phyloP scores from a whole-genome alignment of 1,284 basidiomycete genomes.

The Ustilago crameri region DNA sequence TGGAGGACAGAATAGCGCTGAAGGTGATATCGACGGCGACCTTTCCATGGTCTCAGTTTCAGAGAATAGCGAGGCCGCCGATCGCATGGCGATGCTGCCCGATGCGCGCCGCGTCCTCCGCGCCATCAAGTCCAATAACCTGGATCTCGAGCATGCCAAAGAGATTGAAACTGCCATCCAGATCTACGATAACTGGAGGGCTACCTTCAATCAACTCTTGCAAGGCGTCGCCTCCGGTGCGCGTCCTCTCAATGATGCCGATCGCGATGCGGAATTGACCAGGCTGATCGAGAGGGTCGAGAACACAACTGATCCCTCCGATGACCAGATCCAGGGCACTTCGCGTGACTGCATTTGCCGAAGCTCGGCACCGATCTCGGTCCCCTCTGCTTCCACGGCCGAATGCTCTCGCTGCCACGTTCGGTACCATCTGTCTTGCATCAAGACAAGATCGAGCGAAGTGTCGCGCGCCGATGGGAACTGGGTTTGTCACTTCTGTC shows the following conservation, averaged over 20 bases:
- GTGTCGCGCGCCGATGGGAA: slow-evolving; percentile 34
- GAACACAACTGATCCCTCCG: slow-evolving; percentile 28
- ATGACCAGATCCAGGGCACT: slow-evolving; percentile 33
- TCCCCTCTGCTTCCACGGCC: slow-evolving; percentile 27
- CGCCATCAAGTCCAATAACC: slow-evolving; percentile 34
- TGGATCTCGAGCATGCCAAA: slow-evolving; percentile 34
- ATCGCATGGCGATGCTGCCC: slow-evolving; percentile 41
- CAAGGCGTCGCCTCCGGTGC: slow-evolving; percentile 19
- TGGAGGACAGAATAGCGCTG: slow-evolving; percentile 1
- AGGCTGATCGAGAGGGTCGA: slow-evolving; percentile 47
- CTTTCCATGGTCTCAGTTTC: slow-evolving; percentile 45
- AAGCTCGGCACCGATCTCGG: slow-evolving; percentile 21
- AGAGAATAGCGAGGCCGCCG: slow-evolving; percentile 30
- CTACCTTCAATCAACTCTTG: slow-evolving; percentile 35
- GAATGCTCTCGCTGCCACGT: slow-evolving; percentile 52
- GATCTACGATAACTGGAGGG: slow-evolving; percentile 54
- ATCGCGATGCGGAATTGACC: slow-evolving; percentile 36
- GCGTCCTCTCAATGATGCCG: slow-evolving; percentile 28
- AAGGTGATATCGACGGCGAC: slow-evolving; percentile 26
- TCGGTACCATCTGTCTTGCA: slow-evolving; percentile 56
- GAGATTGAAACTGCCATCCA: slow-evolving; percentile 44
- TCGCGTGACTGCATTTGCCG: slow-evolving; percentile 59
- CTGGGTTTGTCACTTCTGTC: slow-evolving; percentile 61
- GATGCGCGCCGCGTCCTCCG: slow-evolving; percentile 51
- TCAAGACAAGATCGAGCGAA: slow-evolving; percentile 39